Evolutionary conservation across 1,284 basidiomycete genomes (phyloP).

Genomic region (Ceratobasidium sp.): DNA sequence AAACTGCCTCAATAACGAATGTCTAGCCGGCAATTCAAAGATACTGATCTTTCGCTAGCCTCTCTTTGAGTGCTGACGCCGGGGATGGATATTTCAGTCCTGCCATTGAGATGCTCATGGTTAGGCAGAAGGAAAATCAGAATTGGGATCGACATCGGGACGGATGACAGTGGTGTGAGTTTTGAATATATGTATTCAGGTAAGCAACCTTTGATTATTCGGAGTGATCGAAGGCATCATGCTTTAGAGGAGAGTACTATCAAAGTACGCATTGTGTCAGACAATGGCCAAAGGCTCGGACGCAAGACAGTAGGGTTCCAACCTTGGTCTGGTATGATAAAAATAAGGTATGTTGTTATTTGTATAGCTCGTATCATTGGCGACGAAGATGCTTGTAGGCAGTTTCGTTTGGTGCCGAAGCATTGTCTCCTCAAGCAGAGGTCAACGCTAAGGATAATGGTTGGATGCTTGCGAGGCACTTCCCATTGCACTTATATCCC

Average conservation of each 20-base stretch:
- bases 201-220: not conserved
- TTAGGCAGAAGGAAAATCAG: not conserved
- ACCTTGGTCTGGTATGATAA: conserved; percentile 12
- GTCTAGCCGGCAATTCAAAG: no score
- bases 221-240: no score
- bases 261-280: conserved; percentile 15
- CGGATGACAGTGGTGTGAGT: not conserved
- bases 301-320: not conserved
- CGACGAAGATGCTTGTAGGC: not conserved
- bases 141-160: conserved; percentile 17
- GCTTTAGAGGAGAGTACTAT: not conserved
- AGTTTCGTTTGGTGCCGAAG: conserved; percentile 9
- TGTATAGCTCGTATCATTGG: no score
- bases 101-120: no score
- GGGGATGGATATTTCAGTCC: no score
- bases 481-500: conserved; percentile 22
- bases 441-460: not conserved
- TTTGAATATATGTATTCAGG: not conserved
- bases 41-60: no score
- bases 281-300: not conserved
- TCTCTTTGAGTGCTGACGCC: no score
- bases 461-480: not conserved
- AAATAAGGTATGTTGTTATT: not conserved
- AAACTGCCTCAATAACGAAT: no score
- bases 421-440: not conserved